Base-by-base conservation (phyloP, 2,329 filamentous ascomycete genomes). In the Xylariales sp. region DNA sequence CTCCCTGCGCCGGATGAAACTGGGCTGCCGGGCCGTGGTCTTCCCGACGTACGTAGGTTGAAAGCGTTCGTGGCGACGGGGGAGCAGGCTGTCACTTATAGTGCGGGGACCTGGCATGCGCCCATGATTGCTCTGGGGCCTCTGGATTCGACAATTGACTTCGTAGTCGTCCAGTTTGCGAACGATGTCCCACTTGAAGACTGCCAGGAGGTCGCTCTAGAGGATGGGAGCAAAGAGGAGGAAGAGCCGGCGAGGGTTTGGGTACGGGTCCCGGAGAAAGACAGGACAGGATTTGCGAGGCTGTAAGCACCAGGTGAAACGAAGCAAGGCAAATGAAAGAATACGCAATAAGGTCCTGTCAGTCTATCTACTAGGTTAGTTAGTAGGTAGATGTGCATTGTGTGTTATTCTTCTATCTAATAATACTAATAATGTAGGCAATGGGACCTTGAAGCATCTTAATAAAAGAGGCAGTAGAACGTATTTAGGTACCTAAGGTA, bases 61-160 rank as follows among this genome's bases (percentile, higher is more conserved):
- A 86, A 84, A 72, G 95, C 94, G 0, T 99, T 97, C 78, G 81
- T 97, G 62, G 94, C 93, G 1, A 87, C 85, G 57, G 90, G 89
- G 2, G 85, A 86, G 30, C 93, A 97, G 82, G 94, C 93, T 10
- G 93, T 99, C 14, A 97, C 94, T 2, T 99, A 98, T 79, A 93
- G 88, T 1, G 90, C 92, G 1, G 96, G 93, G 5, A 97, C 94
- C 62, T 99, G 95, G 88, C 96, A 99, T 83, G 94, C 95, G 69
- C 96, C 96, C 0, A 98, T 99, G 95, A 92, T 94, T 14, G 94
- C 93, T 16, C 80, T 98, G 56, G 94, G 94, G 0, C 70, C 77
- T 2, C 64, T 75, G 1, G 84, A 81, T 1, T 81, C 82, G 32
- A 85, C 89, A 23, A 83, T 97, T 55, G 93, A 96, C 77, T 98